Conservation (phyloP, 2,329 filamentous ascomycete genomes). For the Aspergillus pseudoterreus region DNA sequence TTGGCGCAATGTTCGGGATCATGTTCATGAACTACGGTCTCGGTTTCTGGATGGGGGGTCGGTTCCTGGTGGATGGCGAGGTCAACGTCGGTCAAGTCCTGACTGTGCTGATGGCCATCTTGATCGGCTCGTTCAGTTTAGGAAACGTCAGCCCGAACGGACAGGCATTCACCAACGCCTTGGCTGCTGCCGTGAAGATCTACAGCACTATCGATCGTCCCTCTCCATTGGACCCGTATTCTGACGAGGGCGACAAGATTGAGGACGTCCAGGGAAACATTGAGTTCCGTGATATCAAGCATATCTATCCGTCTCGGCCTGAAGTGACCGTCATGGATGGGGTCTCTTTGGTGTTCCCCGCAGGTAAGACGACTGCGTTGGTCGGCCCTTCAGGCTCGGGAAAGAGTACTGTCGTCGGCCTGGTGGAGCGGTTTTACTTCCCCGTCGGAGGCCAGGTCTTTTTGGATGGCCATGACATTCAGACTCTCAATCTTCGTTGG, state of each 20-base stretch:
- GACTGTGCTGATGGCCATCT: constrained; percentile 83
- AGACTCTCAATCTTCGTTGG: constrained; percentile 81
- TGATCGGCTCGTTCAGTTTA: constrained; percentile 89
- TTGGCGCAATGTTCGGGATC: constrained; percentile 77
- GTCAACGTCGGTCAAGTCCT: constrained; percentile 68
- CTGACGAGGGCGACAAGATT: constrained; percentile 67
- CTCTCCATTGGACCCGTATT: constrained; percentile 78
- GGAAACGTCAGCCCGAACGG: constrained; percentile 82
- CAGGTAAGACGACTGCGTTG: constrained; percentile 87
- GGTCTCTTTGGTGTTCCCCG: constrained; percentile 74
- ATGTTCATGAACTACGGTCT: constrained; percentile 85
- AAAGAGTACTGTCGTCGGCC: constrained; percentile 89
- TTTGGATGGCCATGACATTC: constrained; percentile 79
- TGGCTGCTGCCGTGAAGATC: constrained; percentile 86
- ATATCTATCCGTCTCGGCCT: constrained; percentile 90
- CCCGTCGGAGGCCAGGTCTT: constrained; percentile 75
- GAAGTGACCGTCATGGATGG: constrained; percentile 86
- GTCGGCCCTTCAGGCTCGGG: constrained; percentile 93
- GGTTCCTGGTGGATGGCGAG: constrained; percentile 65
- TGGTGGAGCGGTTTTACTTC: constrained; percentile 92
- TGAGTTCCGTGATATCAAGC: constrained; percentile 76
- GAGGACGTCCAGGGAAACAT: constrained; percentile 72
- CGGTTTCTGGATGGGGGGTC: constrained; percentile 82
- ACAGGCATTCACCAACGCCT: constrained; percentile 78
- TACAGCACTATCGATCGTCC: constrained; percentile 86